Evolutionary conservation across 1,284 basidiomycete genomes (phyloP), one percentile per base, ranked within the genome.

Genomic region (Cerrena zonata): DNA sequence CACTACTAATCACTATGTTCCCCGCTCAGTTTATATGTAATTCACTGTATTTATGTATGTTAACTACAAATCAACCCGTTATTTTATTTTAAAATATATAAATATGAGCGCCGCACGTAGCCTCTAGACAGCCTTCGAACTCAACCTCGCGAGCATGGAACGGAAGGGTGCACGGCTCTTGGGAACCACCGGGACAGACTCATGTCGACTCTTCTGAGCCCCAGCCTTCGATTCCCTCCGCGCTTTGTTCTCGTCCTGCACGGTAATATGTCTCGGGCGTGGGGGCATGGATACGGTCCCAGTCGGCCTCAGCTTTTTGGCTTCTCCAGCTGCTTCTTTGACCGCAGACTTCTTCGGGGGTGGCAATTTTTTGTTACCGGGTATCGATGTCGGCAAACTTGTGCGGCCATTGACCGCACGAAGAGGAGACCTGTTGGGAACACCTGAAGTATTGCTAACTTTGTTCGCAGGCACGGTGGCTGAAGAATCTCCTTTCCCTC

Each of bases 101-200:
- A n/a, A n/a, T n/a, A n/a, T n/a, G 15, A 34, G 30, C 30, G 15
- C 30, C 30, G 30, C 30, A 34, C 7, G 30, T 34, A 7, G 30
- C 24, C 10, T 18, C 21, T 41, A 12, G 23, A 13, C 49, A 65
- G 36, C 58, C n/a, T n/a, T n/a, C n/a, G n/a, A 40, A 34, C 63
- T 52, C 21, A 66, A 53, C 57, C 61, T 66, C 13, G 60, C 63
- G 34, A 63, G 51, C 10, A 66, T 62, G 47, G 49, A 58, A n/a
- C 61, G 57, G 52, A 65, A 58, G 13, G 63, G 60, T 61, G 64
- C 61, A 19, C 62, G 60, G 52, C 61, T 62, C 56, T 53, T 58
- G 43, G 41, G 43, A 4, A 37, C 34, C 38, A 24, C 51, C 30
- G 38, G 43, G 30, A 40, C 40, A 44, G 39, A 48, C 37, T 47